Evolutionary conservation across 352 stramenopile genomes (phyloP).

Genomic region (Globisporangium radiosum): DNA sequence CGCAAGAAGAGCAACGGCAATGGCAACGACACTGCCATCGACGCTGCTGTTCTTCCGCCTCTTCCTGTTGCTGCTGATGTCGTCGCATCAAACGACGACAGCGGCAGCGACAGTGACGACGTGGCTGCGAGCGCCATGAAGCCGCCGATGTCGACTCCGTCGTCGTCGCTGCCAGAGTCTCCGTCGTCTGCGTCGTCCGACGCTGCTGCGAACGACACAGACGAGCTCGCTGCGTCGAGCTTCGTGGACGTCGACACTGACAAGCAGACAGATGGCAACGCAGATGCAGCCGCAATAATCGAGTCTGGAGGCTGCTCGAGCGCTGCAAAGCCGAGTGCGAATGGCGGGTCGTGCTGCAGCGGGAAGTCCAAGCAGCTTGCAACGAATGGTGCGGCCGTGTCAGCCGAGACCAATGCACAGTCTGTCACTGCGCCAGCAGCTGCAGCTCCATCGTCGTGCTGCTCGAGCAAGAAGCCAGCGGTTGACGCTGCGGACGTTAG

Average conservation of each 20-base stretch:
- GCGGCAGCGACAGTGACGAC: constrained; percentile 14
- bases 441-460: not conserved
- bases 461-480: constrained; percentile 1
- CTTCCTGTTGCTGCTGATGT: not conserved
- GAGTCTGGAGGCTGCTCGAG: constrained; percentile 1
- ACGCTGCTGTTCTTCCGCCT: too few relatives aligned
- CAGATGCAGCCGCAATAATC: not conserved
- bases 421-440: not conserved
- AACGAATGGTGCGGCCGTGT: not conserved
- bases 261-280: not conserved
- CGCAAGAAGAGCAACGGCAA: constrained; percentile 2
- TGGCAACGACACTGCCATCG: too few relatives aligned
- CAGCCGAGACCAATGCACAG: not conserved
- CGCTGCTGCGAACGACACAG: not conserved
- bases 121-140: constrained; percentile 3
- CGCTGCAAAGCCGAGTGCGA: not conserved
- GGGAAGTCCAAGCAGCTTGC: not conserved
- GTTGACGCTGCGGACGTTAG: not conserved
- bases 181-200: constrained; percentile 9
- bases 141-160: constrained; percentile 14
- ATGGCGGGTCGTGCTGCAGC: constrained; percentile 1
- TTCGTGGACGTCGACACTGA: not conserved
- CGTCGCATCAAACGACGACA: not conserved
- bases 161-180: constrained; percentile 13
- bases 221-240: too few relatives aligned